Evolutionary conservation across 2,329 filamentous ascomycete genomes (phyloP), one percentile per base, ranked within the genome.

Genomic region (Mariannaea sp.): DNA sequence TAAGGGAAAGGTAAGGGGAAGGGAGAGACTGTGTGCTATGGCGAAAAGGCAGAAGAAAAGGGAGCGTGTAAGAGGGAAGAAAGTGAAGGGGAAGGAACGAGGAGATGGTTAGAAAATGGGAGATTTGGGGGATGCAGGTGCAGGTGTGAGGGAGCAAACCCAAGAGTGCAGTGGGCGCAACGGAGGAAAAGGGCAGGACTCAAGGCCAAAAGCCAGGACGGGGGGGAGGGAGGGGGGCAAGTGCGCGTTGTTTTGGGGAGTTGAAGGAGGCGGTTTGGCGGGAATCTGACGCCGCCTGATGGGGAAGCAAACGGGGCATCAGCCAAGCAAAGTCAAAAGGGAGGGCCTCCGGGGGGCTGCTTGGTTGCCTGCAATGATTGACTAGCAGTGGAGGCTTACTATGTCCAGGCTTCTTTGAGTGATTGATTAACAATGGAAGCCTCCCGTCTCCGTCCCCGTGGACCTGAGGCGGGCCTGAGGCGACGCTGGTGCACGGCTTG

Each of bases 241-340:
- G 60, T 58, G 58, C 56, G 54, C 44, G 46, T 51, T 56, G 44
- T 44, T 56, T 44, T 50, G 48, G 13, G 55, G 50, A 53, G 52
- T 57, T 57, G 55, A 57, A 60, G 58, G 52, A 65, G 57, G 56
- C 60, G 68, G 62, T 63, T 65, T 67, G 65, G 61, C 58, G 49
- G 61, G 57, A 65, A 57, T 64, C 61, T 63, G 60, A 64, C 57
- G 59, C 58, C 59, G 57, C 55, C 57, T 60, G 49, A 55, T 59
- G 55, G 55, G 51, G 54, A 49, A 19, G 51, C 29, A 32, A 32
- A 12, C 10, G 29, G 49, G 52, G 56, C 46, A 62, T 26, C 29
- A 29, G 33, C 36, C 35, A 48, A 48, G 45, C 56, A 64, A 65
- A 66, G 53, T 58, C 59, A 64, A 65, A 65, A 53, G 59, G 49